These are phyloP conservation scores for Colletotrichum sp. DNA, from an alignment of 2,329 filamentous ascomycete genomes.

Conservation along the genomic window DNA sequence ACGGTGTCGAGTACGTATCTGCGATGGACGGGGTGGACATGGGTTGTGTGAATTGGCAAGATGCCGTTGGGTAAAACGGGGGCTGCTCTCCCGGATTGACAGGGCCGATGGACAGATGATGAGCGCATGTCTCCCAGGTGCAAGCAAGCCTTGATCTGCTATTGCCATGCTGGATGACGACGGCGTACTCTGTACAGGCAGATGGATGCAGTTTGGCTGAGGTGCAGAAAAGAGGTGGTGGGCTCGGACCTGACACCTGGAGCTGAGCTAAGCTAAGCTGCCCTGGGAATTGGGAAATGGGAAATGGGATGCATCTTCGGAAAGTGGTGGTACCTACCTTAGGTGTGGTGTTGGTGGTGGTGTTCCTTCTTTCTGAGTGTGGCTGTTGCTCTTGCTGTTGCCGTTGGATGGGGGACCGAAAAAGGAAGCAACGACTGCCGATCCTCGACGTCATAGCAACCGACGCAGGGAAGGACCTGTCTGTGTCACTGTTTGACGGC, in stretches of 20 bases:
- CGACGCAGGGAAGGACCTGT: not conserved
- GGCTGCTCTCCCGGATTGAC: not conserved
- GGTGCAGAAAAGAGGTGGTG: not conserved
- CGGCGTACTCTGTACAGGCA: not conserved
- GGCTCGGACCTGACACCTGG: not conserved
- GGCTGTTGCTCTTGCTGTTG: not conserved
- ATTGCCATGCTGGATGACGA: not conserved
- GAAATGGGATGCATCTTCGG: not conserved
- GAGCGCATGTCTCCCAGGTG: not conserved
- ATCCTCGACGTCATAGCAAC: slow-evolving; percentile 12
- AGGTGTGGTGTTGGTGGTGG: not conserved
- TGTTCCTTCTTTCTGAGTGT: not conserved
- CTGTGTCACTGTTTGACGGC: slow-evolving; percentile 14
- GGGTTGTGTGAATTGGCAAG: not conserved
- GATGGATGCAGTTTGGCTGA: not conserved
- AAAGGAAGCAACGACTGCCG: not conserved
- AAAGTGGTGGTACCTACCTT: not conserved
- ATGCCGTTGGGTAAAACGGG: not conserved
- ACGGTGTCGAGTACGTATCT: not conserved
- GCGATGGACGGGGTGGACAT: not conserved
- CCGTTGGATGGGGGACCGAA: not conserved
- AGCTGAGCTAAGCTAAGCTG: not conserved
- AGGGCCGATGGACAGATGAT: not conserved
- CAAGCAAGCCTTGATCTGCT: not conserved
- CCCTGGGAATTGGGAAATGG: not conserved